Percentiles rank a stretch among this genome's conserved stretches.
Evolutionary conservation across 1,284 basidiomycete species (phyloP).

Genomic region (Polyporus tsugae): DNA sequence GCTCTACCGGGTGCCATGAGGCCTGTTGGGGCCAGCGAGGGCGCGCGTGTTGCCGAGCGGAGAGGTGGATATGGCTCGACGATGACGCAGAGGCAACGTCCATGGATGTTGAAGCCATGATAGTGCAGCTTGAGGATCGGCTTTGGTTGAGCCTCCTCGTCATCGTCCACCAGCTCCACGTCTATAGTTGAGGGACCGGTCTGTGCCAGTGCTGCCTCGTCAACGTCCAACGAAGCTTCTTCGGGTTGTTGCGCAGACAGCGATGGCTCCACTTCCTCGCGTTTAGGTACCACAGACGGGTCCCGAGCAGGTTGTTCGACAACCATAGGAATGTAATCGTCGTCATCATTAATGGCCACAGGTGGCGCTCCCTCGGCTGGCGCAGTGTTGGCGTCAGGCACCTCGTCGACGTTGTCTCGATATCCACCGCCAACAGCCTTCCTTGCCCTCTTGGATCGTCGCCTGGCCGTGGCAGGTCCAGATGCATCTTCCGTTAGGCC

Average conservation of each 20-base stretch:
- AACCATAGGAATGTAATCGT: conserved; percentile 1
- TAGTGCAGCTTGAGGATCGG: conserved; percentile 70
- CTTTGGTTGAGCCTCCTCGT: conserved; percentile 76
- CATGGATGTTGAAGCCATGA: conserved; percentile 71
- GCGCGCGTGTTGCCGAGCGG: conserved; percentile 47
- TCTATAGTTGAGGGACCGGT: conserved; percentile 17
- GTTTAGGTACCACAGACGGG: conserved; percentile 25
- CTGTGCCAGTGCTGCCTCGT: background rate
- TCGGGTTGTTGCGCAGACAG: conserved; percentile 17
- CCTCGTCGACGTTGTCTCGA: conserved; percentile 30
- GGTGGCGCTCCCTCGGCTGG: background rate
- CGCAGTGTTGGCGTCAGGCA: background rate
- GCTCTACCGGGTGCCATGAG: conserved; percentile 38
- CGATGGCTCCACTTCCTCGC: conserved; percentile 34
- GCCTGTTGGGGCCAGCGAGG: conserved; percentile 44
- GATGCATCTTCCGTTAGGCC: conserved; percentile 13
- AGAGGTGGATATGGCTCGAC: conserved; percentile 78
- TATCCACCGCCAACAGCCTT: conserved; percentile 36
- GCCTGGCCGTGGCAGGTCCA: conserved; percentile 13
- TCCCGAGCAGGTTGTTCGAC: conserved; percentile 5
- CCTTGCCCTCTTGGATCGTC: conserved; percentile 37
- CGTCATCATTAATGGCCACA: background rate
- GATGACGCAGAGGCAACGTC: conserved; percentile 77
- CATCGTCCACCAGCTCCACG: conserved; percentile 51
- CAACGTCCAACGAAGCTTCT: background rate